These are phyloP conservation scores for Diplodia seriata DNA, from an alignment of 2,329 filamentous ascomycete species.

Conservation along the genomic window DNA sequence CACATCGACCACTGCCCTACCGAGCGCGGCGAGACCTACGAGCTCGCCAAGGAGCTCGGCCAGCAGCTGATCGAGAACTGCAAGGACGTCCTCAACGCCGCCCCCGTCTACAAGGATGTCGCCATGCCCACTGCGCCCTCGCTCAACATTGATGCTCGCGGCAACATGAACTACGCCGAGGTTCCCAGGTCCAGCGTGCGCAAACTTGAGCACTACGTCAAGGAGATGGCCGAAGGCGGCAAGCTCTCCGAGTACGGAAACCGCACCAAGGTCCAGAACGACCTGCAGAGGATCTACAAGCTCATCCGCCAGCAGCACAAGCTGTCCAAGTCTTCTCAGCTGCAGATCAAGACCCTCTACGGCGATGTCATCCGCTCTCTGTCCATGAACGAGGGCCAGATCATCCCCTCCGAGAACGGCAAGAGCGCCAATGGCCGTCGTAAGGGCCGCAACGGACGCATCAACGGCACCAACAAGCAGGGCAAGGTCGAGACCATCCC, in stretches of 20 bases:
- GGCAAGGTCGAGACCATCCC: constrained; percentile 97
- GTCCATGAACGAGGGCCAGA: constrained; percentile 97
- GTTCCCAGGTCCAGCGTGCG: constrained; percentile 85
- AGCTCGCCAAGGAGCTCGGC: constrained; percentile 94
- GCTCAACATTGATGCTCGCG: constrained; percentile 89
- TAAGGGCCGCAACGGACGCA: constrained; percentile 61
- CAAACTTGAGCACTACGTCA: constrained; percentile 97
- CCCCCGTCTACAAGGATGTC: constrained; percentile 96
- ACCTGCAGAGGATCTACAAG: constrained; percentile 94
- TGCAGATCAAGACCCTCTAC: constrained; percentile 96
- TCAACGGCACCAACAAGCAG: constrained; percentile 66
- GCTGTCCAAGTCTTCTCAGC: constrained; percentile 91
- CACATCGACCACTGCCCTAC: constrained; percentile 99
- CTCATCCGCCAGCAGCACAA: constrained; percentile 98
- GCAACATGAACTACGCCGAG: constrained; percentile 92
- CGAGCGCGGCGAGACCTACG: constrained; percentile 94
- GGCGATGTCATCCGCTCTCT: constrained; percentile 92
- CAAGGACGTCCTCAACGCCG: constrained; percentile 82
- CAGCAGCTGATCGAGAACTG: constrained; percentile 97
- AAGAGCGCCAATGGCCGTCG: constrained; percentile 67
- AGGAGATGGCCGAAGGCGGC: constrained; percentile 97
- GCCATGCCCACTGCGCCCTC: constrained; percentile 88
- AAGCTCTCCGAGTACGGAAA: constrained; percentile 99
- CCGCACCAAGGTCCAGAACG: constrained; percentile 96
- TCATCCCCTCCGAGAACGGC: constrained; percentile 85